Conservation (phyloP, 2,329 filamentous ascomycete species). For the Lachnellula willkommii region DNA sequence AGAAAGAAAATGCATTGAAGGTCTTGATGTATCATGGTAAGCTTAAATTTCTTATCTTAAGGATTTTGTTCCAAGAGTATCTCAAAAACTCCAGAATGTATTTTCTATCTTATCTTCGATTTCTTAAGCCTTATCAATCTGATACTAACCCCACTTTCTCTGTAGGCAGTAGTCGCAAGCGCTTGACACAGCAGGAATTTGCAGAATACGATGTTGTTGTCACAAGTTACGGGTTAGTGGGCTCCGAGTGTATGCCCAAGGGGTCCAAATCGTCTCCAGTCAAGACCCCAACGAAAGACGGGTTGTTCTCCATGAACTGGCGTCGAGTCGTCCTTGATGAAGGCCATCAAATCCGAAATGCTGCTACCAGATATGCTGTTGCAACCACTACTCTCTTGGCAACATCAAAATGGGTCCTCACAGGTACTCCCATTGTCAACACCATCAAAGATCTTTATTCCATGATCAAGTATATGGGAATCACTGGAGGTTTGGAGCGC, state of each 20-base stretch:
- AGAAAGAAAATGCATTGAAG: constrained; percentile 54
- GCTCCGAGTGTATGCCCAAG: constrained; percentile 54
- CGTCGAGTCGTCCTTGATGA: constrained; percentile 76
- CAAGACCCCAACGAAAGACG: constrained; percentile 37
- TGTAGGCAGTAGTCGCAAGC: constrained; percentile 46
- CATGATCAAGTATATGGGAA: constrained; percentile 68
- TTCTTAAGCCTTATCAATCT: neutral
- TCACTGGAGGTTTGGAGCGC: constrained; percentile 70
- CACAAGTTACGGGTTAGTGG: constrained; percentile 76
- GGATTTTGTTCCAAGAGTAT: neutral
- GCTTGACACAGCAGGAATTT: constrained; percentile 51
- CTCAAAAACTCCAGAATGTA: neutral
- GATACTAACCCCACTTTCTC: neutral
- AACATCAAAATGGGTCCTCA: constrained; percentile 71
- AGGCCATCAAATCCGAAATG: constrained; percentile 76
- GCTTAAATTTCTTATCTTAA: neutral
- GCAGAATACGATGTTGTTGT: constrained; percentile 69
- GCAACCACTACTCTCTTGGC: constrained; percentile 64
- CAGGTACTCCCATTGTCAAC: constrained; percentile 80
- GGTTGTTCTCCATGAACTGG: constrained; percentile 65
- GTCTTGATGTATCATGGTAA: constrained; percentile 67
- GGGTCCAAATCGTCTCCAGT: constrained; percentile 38
- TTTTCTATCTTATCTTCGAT: neutral
- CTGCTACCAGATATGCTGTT: constrained; percentile 63
- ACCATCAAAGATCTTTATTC: constrained; percentile 76